These are phyloP conservation scores for Zizania palustris DNA, from an alignment of 202 grass and related monocot genomes.

Conservation along the genomic window DNA sequence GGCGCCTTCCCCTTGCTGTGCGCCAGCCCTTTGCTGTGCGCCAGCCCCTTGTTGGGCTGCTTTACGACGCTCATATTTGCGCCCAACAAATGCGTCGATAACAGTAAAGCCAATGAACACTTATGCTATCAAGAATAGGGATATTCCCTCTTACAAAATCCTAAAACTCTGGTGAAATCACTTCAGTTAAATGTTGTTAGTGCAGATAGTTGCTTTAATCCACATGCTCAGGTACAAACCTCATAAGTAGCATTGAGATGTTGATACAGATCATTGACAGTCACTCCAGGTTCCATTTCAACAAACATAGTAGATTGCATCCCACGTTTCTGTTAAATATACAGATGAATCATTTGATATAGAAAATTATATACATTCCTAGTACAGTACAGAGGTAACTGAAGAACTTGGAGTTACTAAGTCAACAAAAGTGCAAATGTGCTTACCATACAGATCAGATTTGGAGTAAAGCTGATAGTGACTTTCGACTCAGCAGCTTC, in stretches of 20 bases:
- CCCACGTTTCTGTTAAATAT: conserved; percentile 74
- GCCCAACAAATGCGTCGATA: no score
- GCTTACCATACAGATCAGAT: conserved; percentile 96
- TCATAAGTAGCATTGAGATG: conserved; percentile 79
- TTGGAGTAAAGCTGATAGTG: conserved; percentile 94
- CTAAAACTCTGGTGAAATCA: background rate
- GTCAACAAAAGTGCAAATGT: background rate
- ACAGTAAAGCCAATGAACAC: no score
- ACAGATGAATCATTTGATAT: conserved; percentile 29
- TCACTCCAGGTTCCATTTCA: conserved; percentile 82
- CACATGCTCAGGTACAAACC: conserved; percentile 48
- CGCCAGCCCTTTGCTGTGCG: no score
- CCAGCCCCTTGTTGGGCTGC: no score
- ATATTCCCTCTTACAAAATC: conserved; percentile 25
- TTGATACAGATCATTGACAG: conserved; percentile 66
- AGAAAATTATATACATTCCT: conserved; percentile 22
- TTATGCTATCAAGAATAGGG: conserved; percentile 11
- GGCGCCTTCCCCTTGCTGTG: no score
- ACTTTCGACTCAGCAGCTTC: conserved; percentile 82
- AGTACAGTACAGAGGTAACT: background rate
- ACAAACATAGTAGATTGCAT: conserved; percentile 97
- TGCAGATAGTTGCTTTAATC: conserved; percentile 11
- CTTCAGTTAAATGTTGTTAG: conserved; percentile 30
- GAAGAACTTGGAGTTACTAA: conserved; percentile 25
- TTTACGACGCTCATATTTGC: no score